phyloP scores from a whole-genome alignment of 495 filamentous ascomycete species.

The Podospora pseudoanserina region DNA sequence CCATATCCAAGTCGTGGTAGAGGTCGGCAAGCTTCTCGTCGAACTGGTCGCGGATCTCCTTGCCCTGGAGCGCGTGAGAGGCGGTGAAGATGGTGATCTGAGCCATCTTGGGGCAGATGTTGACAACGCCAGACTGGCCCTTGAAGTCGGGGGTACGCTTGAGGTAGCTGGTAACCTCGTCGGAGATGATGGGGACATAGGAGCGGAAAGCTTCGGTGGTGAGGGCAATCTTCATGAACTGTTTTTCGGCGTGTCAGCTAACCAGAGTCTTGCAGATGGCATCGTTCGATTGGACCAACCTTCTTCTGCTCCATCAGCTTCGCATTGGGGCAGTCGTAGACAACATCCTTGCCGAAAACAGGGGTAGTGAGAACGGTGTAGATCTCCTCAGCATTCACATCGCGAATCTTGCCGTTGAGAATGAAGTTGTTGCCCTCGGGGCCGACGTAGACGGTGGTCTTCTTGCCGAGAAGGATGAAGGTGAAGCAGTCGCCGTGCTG shows the following conservation, averaged over 20 bases:
- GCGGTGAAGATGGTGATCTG: slow-evolving; percentile 86
- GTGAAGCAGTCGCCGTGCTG: slow-evolving; percentile 58
- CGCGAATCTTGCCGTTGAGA: slow-evolving; percentile 76
- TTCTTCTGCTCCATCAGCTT: slow-evolving; percentile 54
- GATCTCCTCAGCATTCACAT: slow-evolving; percentile 78
- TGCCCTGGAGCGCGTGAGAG: slow-evolving; percentile 73
- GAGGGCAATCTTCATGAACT: slow-evolving; percentile 86
- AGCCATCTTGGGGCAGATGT: slow-evolving; percentile 67
- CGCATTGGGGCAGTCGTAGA: slow-evolving; percentile 83
- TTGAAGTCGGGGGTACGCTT: slow-evolving; percentile 64
- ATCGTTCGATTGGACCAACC: slow-evolving; percentile 20
- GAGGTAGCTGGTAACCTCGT: slow-evolving; percentile 69
- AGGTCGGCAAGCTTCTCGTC: slow-evolving; percentile 69
- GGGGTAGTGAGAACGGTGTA: slow-evolving; percentile 79
- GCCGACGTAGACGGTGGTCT: slow-evolving; percentile 72
- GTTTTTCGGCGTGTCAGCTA: slow-evolving; percentile 6
- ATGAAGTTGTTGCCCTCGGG: slow-evolving; percentile 83
- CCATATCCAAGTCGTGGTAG: slow-evolving; percentile 80
- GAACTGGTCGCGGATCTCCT: slow-evolving; percentile 72
- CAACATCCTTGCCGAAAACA: slow-evolving; percentile 80
- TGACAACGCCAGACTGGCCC: slow-evolving; percentile 58
- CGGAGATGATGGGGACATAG: slow-evolving; percentile 74
- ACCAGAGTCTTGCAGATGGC: background rate
- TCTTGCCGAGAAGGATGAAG: slow-evolving; percentile 72
- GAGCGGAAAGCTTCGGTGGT: slow-evolving; percentile 70